A percentile compares a stretch with the other conserved stretches of the same genome.
Evolutionary conservation across 2,329 filamentous ascomycete species (phyloP).

Genomic region (Teratosphaeria pseudoeucalypti): DNA sequence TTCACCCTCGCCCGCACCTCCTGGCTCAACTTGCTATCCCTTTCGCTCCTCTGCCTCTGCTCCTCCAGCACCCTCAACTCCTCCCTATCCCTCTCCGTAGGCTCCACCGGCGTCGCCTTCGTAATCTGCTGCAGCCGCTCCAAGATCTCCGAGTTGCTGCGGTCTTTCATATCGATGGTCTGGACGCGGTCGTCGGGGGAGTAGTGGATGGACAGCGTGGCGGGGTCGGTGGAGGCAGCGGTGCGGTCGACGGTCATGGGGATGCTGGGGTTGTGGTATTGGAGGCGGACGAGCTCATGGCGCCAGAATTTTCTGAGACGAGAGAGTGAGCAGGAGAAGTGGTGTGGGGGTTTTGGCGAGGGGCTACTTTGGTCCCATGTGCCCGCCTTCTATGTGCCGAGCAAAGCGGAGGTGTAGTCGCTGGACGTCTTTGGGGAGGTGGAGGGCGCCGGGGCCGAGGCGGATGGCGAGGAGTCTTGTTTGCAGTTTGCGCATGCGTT

Average conservation of each 20-base stretch:
- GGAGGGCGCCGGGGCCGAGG: constrained; percentile 71
- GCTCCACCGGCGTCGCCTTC: constrained; percentile 46
- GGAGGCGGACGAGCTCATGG: constrained; percentile 69
- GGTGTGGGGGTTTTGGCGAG: background rate
- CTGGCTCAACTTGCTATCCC: constrained; percentile 46
- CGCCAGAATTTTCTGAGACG: constrained; percentile 73
- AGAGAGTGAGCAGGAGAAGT: background rate
- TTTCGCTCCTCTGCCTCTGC: constrained; percentile 39
- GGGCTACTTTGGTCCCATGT: constrained; percentile 59
- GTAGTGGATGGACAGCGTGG: constrained; percentile 58
- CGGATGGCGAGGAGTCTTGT: constrained; percentile 64
- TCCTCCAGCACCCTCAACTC: constrained; percentile 50
- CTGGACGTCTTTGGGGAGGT: constrained; percentile 66
- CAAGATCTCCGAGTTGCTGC: constrained; percentile 53
- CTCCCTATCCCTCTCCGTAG: constrained; percentile 49
- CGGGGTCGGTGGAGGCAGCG: constrained; percentile 43
- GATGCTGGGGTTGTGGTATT: constrained; percentile 84
- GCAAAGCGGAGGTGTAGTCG: constrained; percentile 68
- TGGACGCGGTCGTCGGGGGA: constrained; percentile 28
- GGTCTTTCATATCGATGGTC: constrained; percentile 49
- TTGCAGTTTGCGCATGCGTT: constrained; percentile 65
- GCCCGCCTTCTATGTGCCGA: constrained; percentile 49
- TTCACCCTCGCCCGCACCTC: constrained; percentile 48
- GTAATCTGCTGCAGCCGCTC: constrained; percentile 51
- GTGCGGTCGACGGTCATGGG: constrained; percentile 73